Percentiles rank a stretch among this genome's conserved stretches.
Conservation (phyloP, 2,329 filamentous ascomycete species). For the Ceratocystis alfenasii region DNA sequence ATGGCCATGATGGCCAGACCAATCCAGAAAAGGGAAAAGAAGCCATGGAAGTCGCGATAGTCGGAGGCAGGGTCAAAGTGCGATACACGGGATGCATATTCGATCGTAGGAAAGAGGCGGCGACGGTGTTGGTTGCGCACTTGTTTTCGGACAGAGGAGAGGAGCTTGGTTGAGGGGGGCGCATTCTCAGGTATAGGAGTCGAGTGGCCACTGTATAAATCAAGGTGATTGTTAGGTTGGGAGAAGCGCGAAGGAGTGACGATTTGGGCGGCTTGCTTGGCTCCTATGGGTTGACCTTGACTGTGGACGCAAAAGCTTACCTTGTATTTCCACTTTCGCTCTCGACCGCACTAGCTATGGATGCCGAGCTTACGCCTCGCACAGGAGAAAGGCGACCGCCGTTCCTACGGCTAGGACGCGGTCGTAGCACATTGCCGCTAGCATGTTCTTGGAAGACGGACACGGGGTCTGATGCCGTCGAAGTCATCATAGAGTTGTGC, state of each 20-base stretch:
- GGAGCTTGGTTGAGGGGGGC: constrained; percentile 77
- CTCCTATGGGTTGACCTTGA: too few relatives aligned
- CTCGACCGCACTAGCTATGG: constrained; percentile 11
- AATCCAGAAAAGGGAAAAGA: constrained; percentile 98
- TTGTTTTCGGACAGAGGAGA: constrained; percentile 74
- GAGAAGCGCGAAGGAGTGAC: neutral
- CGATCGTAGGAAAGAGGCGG: constrained; percentile 83
- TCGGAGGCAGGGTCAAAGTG: constrained; percentile 91
- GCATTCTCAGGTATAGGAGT: constrained; percentile 81
- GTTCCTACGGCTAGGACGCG: constrained; percentile 6
- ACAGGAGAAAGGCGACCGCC: constrained; percentile 11
- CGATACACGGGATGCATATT: constrained; percentile 80
- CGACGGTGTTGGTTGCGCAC: constrained; percentile 68
- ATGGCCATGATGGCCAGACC: constrained; percentile 93
- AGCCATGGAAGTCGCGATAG: constrained; percentile 88
- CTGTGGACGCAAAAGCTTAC: neutral
- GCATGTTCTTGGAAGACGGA: constrained; percentile 3
- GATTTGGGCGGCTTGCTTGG: neutral
- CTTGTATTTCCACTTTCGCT: constrained; percentile 19
- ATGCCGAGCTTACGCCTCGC: constrained; percentile 8
- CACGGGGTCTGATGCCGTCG: constrained; percentile 14
- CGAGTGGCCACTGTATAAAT: constrained; percentile 53
- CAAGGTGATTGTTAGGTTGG: neutral
- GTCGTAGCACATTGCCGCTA: constrained; percentile 10
- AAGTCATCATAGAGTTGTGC: constrained; percentile 12